phyloP scores from a whole-genome alignment of 176 grass and related monocot species.

The Leersia perrieri region DNA sequence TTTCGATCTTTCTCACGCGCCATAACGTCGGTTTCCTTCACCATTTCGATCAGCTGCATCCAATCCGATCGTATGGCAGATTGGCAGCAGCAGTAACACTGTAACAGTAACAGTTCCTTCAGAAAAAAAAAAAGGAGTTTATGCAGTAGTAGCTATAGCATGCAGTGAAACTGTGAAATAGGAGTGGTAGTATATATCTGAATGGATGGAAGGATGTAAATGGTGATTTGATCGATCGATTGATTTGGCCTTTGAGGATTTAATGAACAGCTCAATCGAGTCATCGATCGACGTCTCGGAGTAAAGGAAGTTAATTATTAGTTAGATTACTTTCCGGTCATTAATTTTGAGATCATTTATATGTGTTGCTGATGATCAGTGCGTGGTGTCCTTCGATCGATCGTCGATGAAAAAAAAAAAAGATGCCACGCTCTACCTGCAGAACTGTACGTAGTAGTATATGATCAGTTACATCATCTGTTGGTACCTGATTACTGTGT shows the following conservation, averaged over 20 bases:
- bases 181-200: too few relatives aligned
- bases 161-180: too few relatives aligned
- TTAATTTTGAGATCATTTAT: too few relatives aligned
- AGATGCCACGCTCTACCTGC: background rate
- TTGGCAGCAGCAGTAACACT: too few relatives aligned
- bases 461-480: too few relatives aligned
- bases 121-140: too few relatives aligned
- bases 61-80: too few relatives aligned
- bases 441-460: background rate
- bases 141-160: too few relatives aligned
- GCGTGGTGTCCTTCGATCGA: background rate
- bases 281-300: background rate
- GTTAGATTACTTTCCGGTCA: background rate
- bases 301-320: background rate
- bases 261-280: background rate
- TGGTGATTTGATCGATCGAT: too few relatives aligned
- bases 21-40: background rate
- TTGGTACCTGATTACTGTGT: background rate
- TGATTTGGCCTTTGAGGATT: background rate
- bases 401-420: background rate
- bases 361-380: background rate
- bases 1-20: background rate
- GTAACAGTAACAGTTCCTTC: too few relatives aligned
- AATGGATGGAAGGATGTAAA: too few relatives aligned
- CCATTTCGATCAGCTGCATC: too few relatives aligned